phyloP scores from a whole-genome alignment of 2,329 filamentous ascomycete genomes.

The Cercospora sesami region DNA sequence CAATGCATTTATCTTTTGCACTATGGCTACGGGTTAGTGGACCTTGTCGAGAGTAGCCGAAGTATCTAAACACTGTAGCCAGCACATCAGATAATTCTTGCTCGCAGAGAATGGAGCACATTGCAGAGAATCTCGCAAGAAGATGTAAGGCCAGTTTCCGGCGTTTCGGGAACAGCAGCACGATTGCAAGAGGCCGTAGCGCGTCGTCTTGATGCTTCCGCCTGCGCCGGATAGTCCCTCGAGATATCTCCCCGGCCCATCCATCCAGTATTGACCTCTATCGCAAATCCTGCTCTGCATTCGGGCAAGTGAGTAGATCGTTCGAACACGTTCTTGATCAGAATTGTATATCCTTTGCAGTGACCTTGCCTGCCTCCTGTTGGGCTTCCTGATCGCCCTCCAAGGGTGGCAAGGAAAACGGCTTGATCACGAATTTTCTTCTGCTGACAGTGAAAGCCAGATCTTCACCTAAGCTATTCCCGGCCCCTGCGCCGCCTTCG shows the following conservation, averaged over 20 bases:
- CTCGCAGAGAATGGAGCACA: neutral
- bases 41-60: neutral
- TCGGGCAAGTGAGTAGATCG: neutral
- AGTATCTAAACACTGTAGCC: neutral
- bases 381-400: conserved; percentile 70
- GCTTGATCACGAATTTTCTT: conserved; percentile 78
- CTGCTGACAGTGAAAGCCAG: conserved; percentile 87
- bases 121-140: neutral
- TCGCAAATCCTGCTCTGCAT: neutral
- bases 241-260: neutral
- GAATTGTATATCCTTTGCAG: conserved; percentile 74
- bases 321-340: conserved; percentile 38
- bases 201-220: neutral
- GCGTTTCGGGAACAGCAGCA: neutral
- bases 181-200: neutral
- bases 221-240: neutral
- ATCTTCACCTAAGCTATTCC: conserved; percentile 69
- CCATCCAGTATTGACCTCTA: neutral
- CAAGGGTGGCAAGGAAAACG: conserved; percentile 84
- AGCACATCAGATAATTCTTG: neutral
- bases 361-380: conserved; percentile 51
- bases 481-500: conserved; percentile 69
- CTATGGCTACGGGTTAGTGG: neutral
- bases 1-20: neutral
- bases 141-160: neutral